Evolutionary conservation across 2,329 filamentous ascomycete genomes (phyloP), one percentile per base, ranked within the genome.

Genomic region (Botrytis pseudocinerea): DNA sequence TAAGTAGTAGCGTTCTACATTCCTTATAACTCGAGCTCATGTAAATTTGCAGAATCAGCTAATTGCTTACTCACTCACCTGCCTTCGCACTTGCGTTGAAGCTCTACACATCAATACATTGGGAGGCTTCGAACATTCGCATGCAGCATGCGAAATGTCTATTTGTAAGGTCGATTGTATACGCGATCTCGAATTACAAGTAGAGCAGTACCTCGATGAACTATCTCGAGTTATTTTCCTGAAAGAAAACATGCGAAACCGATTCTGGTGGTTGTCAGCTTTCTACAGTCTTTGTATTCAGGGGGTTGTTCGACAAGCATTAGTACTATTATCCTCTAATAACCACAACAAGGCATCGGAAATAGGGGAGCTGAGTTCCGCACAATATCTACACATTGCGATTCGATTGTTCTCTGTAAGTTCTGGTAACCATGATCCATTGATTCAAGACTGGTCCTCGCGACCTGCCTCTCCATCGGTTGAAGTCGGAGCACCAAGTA

Each of bases 241-340:
- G 32, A 75, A 74, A 66, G 75, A 76, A 44, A 77, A 77, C 46
- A 42, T 74, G 54, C 72, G 73, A 16, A 63, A 42, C 22, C 70
- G 69, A 42, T 40, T 48, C n/a, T 77, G 75, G 72, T 77, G 70
- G 71, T 65, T 77, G 3, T 77, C 76, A 28, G 65, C 63, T 18
- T 77, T 76, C 63, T 76, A 76, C 28, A 77, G 75, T 54, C 74
- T 77, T 48, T 73, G 72, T 35, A 75, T 77, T 40, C 76, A 77
- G 54, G 69, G 69, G 6, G 61, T 74, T 8, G 68, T 77, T 32
- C 64, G 76, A 59, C 71, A 73, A 46, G 44, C 66, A 28, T 64
- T 75, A 32, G 32, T 69, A 14, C 22, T 66, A 2, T 54, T 72
- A 2, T 60, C 35, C n/a, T 38, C 9, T 20, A 40, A 40, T 16